A percentile compares a stretch with the other conserved stretches of the same genome.
Evolutionary conservation across 305 asterid genomes (phyloP).

Genomic region (Solanum aculeatissimum): DNA sequence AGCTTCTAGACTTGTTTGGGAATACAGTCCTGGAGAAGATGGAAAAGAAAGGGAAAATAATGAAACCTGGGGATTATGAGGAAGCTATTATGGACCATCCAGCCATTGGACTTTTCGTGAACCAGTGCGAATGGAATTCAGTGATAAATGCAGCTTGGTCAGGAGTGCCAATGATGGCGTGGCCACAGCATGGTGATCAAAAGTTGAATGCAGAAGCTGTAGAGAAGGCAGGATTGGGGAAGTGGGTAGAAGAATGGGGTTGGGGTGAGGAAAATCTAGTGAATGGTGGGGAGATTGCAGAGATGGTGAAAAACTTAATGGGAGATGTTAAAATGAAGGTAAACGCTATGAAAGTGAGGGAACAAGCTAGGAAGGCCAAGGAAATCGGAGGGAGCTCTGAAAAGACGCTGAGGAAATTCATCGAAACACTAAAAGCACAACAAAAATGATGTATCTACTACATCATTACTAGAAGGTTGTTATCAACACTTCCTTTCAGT

Average conservation of each 20-base stretch:
- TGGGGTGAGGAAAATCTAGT: constrained; percentile 36
- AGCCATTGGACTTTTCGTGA: constrained; percentile 38
- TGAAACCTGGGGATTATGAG: constrained; percentile 37
- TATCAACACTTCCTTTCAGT: neutral
- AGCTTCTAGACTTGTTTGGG: constrained; percentile 18
- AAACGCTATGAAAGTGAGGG: constrained; percentile 18
- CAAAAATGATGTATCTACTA: neutral
- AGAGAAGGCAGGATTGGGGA: constrained; percentile 34
- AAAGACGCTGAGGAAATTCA: constrained; percentile 5
- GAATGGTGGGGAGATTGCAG: constrained; percentile 22
- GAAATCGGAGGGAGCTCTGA: constrained; percentile 22
- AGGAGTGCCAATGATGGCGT: constrained; percentile 49
- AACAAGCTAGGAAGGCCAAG: constrained; percentile 16
- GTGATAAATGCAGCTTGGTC: constrained; percentile 41
- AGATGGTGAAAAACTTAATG: constrained; percentile 22
- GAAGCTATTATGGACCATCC: constrained; percentile 38
- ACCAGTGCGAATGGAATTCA: constrained; percentile 61
- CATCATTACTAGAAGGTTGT: neutral
- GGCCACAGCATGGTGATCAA: constrained; percentile 62
- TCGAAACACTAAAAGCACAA: neutral
- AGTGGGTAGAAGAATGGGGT: constrained; percentile 41
- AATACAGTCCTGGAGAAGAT: constrained; percentile 18
- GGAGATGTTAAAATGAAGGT: constrained; percentile 10
- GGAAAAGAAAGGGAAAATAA: constrained; percentile 19
- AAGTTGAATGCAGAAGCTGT: constrained; percentile 39